Conservation (phyloP, 768 basidiomycete genomes). For the Rhodocollybia butyracea region DNA sequence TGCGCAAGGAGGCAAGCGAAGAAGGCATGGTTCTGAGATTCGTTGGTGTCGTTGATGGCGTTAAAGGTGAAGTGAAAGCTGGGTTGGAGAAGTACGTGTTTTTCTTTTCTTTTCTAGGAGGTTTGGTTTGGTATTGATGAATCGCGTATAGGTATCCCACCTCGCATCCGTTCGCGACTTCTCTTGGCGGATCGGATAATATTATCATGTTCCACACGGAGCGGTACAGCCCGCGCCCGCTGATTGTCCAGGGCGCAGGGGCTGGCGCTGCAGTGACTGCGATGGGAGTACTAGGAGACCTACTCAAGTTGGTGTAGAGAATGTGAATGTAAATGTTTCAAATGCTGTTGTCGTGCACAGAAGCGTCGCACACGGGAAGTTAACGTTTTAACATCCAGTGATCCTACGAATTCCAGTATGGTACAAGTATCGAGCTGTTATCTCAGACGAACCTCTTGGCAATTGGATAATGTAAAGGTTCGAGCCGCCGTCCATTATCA, state of each 20-base stretch:
- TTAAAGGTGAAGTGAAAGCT: conserved; percentile 70
- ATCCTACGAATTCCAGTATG: too few relatives aligned
- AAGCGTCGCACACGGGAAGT: too few relatives aligned
- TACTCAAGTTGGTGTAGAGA: conserved; percentile 56
- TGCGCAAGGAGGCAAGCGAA: conserved; percentile 73
- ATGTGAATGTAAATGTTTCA: not conserved
- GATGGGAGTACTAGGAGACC: conserved; percentile 93
- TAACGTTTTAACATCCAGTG: too few relatives aligned
- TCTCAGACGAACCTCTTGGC: too few relatives aligned
- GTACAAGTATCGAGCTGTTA: too few relatives aligned
- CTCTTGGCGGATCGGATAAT: conserved; percentile 94
- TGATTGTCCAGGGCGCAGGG: conserved; percentile 94
- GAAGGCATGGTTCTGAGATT: conserved; percentile 88
- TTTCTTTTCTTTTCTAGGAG: not conserved
- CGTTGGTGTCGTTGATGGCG: conserved; percentile 90
- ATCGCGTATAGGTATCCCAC: conserved; percentile 64
- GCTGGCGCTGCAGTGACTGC: conserved; percentile 98
- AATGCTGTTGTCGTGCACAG: too few relatives aligned
- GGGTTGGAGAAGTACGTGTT: conserved; percentile 84
- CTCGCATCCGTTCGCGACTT: conserved; percentile 92
- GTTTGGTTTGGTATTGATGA: not conserved
- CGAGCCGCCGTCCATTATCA: too few relatives aligned
- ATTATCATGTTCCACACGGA: conserved; percentile 97
- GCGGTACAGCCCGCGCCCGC: conserved; percentile 81
- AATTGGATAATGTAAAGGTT: too few relatives aligned